Conservation (phyloP, 306 rosid species). For the Trifolium pratense region DNA sequence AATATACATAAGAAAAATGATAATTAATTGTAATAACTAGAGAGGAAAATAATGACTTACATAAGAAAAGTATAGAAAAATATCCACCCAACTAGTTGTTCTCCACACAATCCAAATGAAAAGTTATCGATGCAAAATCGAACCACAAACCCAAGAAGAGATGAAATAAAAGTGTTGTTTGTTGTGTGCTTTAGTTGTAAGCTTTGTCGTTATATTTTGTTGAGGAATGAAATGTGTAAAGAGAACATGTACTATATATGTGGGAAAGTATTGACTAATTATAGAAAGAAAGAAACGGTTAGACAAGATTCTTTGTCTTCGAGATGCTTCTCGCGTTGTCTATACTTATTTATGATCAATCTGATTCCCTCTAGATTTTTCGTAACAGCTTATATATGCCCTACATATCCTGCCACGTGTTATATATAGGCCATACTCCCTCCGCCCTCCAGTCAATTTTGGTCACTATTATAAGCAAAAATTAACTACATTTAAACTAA, state of each 20-base stretch:
- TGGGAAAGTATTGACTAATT: neutral
- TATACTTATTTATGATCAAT: neutral
- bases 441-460: too few species aligned
- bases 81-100: neutral
- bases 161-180: neutral
- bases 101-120: neutral
- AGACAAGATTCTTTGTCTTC: neutral
- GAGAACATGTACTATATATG: neutral
- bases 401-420: neutral
- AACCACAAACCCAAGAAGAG: neutral
- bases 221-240: neutral
- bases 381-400: neutral
- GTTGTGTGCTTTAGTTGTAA: neutral
- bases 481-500: too few species aligned
- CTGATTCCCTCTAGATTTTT: neutral
- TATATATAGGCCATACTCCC: too few species aligned
- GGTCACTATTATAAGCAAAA: too few species aligned
- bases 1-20: too few species aligned
- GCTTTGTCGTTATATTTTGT: neutral
- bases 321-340: slow-evolving; percentile 3
- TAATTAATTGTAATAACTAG: neutral
- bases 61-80: neutral
- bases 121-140: neutral
- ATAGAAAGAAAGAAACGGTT: neutral
- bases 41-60: neutral